Evolutionary conservation across 257 asterid species (phyloP), one percentile per base, ranked within the genome.

Genomic region (Solanum appendiculatum): DNA sequence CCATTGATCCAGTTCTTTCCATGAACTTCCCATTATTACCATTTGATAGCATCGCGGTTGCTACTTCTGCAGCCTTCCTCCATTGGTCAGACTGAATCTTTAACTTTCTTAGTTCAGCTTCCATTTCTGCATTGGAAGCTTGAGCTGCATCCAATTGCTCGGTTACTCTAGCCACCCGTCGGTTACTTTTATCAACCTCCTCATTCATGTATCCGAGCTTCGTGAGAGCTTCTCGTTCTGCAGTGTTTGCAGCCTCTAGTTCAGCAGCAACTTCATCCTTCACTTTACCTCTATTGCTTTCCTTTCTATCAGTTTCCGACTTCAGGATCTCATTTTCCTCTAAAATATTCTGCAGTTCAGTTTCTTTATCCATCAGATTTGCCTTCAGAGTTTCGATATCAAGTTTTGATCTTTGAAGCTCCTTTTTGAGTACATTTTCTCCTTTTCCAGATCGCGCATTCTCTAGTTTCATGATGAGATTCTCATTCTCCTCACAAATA

Each of bases 61-160:
- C 99, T 5, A 95, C 97, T 90, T 97, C 99, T 0, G 99, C 99
- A 9, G 99, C 99, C 88, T 97, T 97, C 90, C 99, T 92, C 99
- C 99, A 97, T 90, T 97, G 99, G n/a, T 95, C 96, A 2, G 97
- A 92, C 89, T 97, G 99, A 89, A 97, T 97, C 77, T 92, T 95
- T 33, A 96, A 89, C 95, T 91, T 91, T 91, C 98, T 93, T 29
- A 96, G 46, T 88, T 95, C 99, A 0, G 91, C 92, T 89, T 96
- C 99, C 96, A 96, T 92, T 88, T 95, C 99, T 4, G 93, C 90
- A 48, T 94, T 96, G 8, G 93, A 91, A 33, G 92, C 91, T 88
- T 95, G 96, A 8, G 93, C 94, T 9, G 95, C 93, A 87, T 96
- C 99, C 66, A 97, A 39, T 68, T 94, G 96, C 92, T 96, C 99